Evolutionary conservation across 139 green algal genomes (phyloP), one percentile per base, ranked within the genome.

Genomic region (Chlamydomonas eustigma): DNA sequence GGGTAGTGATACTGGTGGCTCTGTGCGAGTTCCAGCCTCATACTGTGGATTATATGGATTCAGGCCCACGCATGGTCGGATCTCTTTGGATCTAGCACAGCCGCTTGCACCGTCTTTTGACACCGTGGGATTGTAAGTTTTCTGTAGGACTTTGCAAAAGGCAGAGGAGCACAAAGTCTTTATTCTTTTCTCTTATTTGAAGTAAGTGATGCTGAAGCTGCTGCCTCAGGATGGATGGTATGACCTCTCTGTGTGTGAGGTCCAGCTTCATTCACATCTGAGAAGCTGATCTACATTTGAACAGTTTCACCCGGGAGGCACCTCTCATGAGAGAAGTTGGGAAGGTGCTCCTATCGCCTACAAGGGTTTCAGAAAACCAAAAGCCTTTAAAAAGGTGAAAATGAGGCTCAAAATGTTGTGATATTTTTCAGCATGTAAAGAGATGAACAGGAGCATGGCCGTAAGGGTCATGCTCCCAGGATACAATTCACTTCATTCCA

Each of bases 1-100:
- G 4, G 95, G 94, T 51, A 94, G 87, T 63, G 95, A 98, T 82
- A 98, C 95, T 8, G 95, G 85, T 0, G 93, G 94, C 38, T 94
- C 85, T 0, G 91, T 98, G 69, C 84, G 95, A 1, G 85, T 98
- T 2, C 95, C 95, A 6, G 95, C 91, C 6, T 87, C 72, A 35
- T 97, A 92, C 83, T 96, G 90, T 76, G 95, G 95, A 2, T 31
- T 76, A n/a, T 66, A 39, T 31, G 70, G 70, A 3, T 44, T 66
- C n/a, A 5, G 95, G 25, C 89, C 95, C 30, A 95, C 90, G 0
- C 92, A 97, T 67, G 93, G 91, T 0, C 77, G 90, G 2, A 81
- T 95, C 0, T 81, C 81, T 0, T 67, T 96, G 50, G 58, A 77
- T 35, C 78, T 80, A 12, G 85, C 84, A 0, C 69, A 78, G 39